These are phyloP conservation scores for Kockiozyma suomiensis DNA, from an alignment of 805 yeast species.

Conservation along the genomic window DNA sequence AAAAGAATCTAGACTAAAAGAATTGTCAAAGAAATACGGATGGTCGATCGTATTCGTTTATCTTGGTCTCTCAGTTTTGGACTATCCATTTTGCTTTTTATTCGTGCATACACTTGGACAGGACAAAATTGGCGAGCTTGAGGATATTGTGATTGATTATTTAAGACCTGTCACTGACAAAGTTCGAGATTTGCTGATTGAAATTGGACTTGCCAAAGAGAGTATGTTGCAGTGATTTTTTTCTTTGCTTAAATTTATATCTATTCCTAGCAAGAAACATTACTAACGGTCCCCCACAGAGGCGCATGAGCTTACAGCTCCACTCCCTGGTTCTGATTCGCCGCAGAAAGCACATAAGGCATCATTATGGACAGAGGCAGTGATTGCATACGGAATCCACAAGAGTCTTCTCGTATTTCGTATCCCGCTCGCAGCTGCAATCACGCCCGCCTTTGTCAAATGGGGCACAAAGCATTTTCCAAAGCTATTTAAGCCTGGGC, in stretches of 20 bases:
- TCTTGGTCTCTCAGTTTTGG: conserved; percentile 68
- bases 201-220: conserved; percentile 8
- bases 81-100: conserved; percentile 79
- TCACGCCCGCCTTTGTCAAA: conserved; percentile 79
- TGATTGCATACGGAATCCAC: conserved; percentile 91
- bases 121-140: conserved; percentile 70
- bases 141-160: conserved; percentile 45
- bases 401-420: conserved; percentile 77
- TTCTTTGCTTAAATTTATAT: too few species aligned
- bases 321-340: conserved; percentile 31
- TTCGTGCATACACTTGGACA: conserved; percentile 86
- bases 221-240: background rate
- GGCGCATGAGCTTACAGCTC: background rate
- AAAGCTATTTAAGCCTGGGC: conserved; percentile 4
- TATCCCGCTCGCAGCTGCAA: conserved; percentile 86
- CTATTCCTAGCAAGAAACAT: too few species aligned
- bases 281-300: too few species aligned
- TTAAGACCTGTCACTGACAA: conserved; percentile 12
- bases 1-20: conserved; percentile 46
- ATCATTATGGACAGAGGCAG: conserved; percentile 75
- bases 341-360: conserved; percentile 34
- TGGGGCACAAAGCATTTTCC: conserved; percentile 81
- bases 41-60: conserved; percentile 89
- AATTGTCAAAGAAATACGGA: conserved; percentile 81
- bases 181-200: conserved; percentile 9